A percentile compares a stretch with the other conserved stretches of the same genome.
Evolutionary conservation across 192 early-diverging fungal genomes (phyloP).

Genomic region (Phycomyces nitens): DNA sequence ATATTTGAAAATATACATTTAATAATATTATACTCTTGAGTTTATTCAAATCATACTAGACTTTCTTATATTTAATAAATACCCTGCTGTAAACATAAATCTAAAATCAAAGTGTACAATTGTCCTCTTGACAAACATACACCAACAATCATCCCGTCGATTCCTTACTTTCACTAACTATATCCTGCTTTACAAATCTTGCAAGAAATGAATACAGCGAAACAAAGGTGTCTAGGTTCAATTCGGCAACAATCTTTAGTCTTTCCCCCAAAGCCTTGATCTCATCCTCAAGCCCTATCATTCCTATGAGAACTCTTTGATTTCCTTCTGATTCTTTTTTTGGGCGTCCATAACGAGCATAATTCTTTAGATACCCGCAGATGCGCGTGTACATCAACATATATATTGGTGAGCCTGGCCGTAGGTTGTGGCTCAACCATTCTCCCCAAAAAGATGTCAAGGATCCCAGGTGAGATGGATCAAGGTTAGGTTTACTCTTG

Average conservation of each 20-base stretch:
- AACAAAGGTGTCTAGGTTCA: slow-evolving; percentile 19
- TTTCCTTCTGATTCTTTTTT: background rate
- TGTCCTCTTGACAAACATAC: background rate
- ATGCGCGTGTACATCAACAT: slow-evolving; percentile 23
- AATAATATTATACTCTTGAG: no score
- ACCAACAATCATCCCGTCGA: background rate
- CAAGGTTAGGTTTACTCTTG: background rate
- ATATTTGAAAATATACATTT: no score
- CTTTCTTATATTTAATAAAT: no score
- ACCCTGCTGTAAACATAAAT: no score
- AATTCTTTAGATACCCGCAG: background rate
- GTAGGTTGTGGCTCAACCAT: slow-evolving; percentile 16
- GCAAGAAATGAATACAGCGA: slow-evolving; percentile 10
- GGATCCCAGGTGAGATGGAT: background rate
- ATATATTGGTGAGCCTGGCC: slow-evolving; percentile 12
- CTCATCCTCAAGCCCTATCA: slow-evolving; percentile 15
- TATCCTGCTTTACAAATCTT: slow-evolving; percentile 2
- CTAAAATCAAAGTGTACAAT: background rate
- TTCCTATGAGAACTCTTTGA: background rate
- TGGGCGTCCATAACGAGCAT: background rate
- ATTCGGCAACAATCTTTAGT: slow-evolving; percentile 15
- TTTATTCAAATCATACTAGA: no score
- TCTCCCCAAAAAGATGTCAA: slow-evolving; percentile 13
- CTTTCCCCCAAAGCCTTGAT: slow-evolving; percentile 14
- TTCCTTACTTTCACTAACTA: background rate